Base-by-base conservation (phyloP, 139 green algal species). In the Coelastrella sp. region DNA sequence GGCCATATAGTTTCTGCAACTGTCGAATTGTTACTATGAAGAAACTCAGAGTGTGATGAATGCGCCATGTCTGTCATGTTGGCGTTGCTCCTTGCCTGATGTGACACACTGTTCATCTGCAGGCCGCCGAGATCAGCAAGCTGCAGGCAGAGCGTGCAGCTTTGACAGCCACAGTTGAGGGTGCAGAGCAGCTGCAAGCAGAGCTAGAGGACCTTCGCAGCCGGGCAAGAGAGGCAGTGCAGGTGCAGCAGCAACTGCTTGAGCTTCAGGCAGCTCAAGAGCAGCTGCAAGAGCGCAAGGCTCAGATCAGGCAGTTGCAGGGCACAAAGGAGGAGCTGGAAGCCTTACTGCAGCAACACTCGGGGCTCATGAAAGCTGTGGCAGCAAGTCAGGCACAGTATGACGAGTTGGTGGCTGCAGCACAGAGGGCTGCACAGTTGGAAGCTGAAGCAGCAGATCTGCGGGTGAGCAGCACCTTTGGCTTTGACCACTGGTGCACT, bases 281-380 rank as follows among this genome's bases (percentile, higher is more conserved):
- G 62, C 62, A 40, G n/a, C 25, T 72, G 60, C 4, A 35, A 4
- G 59, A 57, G 27, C 57, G 50, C 38, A 41, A 41, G 41, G 60
- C 43, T 23, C 17, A 76, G 43, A 34, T 85, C 9, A 13, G 62
- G 7, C 21, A 19, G 34, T 45, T 86, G 50, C 21, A 51, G n/a
- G 79, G n/a, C 32, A 50, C 19, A 37, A 37, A 25, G 66, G 30
- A 66, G 50, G 80, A 79, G 67, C 68, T 86, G 45, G 11, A 85
- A 37, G 34, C 48, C 30, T 64, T 64, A 13, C 64, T 66, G 32
- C 79, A 85, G 79, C 32, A 41, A 45, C 64, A 82, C 23, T 51
- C 51, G 17, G 75, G 21, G 7, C 45, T 82, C 9, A 69, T 38
- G 6, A 35, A 51, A 41, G 53, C 66, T n/a, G 75, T 82, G 23